Percentiles rank a stretch among this genome's conserved stretches.
These are phyloP conservation scores for Cladophialophora psammophila DNA, from an alignment of 2,329 filamentous ascomycete genomes.

Conservation along the genomic window DNA sequence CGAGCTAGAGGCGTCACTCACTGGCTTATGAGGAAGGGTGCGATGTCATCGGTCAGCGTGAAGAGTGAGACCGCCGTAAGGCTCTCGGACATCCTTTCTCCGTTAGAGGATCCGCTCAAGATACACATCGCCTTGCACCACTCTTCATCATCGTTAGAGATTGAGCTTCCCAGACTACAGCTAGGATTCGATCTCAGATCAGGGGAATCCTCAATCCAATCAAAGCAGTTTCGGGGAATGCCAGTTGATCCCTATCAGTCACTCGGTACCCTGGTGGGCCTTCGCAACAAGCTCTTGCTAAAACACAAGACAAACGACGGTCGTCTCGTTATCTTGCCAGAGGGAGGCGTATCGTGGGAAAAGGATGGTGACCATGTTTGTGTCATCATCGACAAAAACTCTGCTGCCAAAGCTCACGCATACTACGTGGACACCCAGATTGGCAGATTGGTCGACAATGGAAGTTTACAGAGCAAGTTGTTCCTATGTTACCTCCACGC, in stretches of 20 bases:
- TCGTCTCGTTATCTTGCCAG: slow-evolving; percentile 1
- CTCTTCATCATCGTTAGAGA: slow-evolving; percentile 33
- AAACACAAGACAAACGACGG: slow-evolving; percentile 32
- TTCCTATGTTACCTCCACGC: slow-evolving; percentile 48
- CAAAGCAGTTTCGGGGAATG: slow-evolving; percentile 20
- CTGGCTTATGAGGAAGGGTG: slow-evolving; percentile 10
- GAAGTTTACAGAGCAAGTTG: slow-evolving; percentile 35
- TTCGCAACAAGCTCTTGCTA: slow-evolving; percentile 60
- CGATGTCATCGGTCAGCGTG: background rate
- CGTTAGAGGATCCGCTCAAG: slow-evolving; percentile 47
- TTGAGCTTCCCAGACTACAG: slow-evolving; percentile 57
- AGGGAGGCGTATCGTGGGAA: background rate
- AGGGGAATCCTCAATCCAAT: slow-evolving; percentile 9
- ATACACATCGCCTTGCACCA: slow-evolving; percentile 47
- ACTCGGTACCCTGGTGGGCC: slow-evolving; percentile 58
- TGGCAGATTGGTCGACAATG: slow-evolving; percentile 32
- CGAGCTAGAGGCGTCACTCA: background rate
- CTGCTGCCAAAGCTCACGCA: slow-evolving; percentile 6
- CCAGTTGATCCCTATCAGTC: slow-evolving; percentile 55
- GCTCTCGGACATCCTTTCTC: slow-evolving; percentile 42
- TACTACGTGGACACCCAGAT: slow-evolving; percentile 40
- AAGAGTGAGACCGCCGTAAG: background rate
- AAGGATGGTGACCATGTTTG: slow-evolving; percentile 5
- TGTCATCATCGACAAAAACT: background rate
- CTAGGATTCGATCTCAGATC: slow-evolving; percentile 55